Percentiles rank a stretch among this genome's conserved stretches.
phyloP scores from a whole-genome alignment of 305 asterid species.

The Fraxinus sp. region DNA sequence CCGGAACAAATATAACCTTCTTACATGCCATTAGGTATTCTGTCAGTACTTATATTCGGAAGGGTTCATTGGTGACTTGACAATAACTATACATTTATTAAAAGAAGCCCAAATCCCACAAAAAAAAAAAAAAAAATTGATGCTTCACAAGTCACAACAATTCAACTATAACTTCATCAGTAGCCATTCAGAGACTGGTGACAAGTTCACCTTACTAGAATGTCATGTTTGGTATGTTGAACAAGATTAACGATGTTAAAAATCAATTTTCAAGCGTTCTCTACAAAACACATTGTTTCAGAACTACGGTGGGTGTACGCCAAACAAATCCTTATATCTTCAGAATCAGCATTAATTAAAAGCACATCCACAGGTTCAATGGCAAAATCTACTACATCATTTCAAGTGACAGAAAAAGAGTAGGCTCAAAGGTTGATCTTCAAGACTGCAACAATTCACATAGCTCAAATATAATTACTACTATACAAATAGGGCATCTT shows the following conservation, averaged over 20 bases:
- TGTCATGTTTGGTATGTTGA: not conserved
- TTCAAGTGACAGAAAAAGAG: not conserved
- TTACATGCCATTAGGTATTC: not conserved
- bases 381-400: not conserved
- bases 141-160: not conserved
- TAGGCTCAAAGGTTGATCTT: not conserved
- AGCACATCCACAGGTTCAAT: not conserved
- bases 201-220: not conserved
- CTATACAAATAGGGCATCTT: constrained; percentile 9
- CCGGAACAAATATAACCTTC: not conserved
- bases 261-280: not conserved
- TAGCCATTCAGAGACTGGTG: not conserved
- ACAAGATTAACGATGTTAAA: not conserved
- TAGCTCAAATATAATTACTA: not conserved
- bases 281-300: not conserved
- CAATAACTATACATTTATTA: not conserved
- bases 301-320: not conserved
- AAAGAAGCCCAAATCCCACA: not conserved
- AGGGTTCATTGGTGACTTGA: not conserved
- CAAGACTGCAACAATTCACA: not conserved
- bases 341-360: not conserved
- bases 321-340: not conserved
- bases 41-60: not conserved
- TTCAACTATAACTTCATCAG: not conserved
- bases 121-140: not conserved